phyloP scores from a whole-genome alignment of 2,329 filamentous ascomycete species.

The Trichoderma polysporum region DNA sequence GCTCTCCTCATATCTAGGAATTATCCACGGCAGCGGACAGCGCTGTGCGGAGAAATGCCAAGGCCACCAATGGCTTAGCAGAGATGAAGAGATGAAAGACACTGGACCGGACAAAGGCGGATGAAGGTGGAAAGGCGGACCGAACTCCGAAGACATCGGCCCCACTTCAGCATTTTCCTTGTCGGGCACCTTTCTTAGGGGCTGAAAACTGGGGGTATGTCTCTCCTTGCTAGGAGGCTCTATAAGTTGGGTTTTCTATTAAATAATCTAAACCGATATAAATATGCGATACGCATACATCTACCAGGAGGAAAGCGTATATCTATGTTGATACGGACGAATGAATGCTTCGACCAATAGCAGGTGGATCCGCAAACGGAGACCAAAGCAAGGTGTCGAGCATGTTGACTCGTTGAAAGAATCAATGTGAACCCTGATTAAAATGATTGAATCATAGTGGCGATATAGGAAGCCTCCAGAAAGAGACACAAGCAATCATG shows the following conservation, averaged over 20 bases:
- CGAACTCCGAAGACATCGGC: not conserved
- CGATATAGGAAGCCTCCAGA: not conserved
- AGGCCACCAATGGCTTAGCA: not conserved
- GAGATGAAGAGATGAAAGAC: not conserved
- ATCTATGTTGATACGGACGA: not conserved
- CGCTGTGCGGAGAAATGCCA: not conserved
- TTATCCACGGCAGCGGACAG: not conserved
- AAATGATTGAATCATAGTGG: too few relatives aligned
- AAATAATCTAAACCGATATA: not conserved
- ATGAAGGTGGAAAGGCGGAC: not conserved
- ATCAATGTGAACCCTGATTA: too few relatives aligned
- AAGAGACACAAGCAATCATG: not conserved
- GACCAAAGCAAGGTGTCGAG: not conserved
- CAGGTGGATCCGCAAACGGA: not conserved
- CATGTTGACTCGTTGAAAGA: too few relatives aligned
- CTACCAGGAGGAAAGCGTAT: not conserved
- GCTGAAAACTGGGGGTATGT: not conserved
- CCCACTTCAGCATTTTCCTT: not conserved
- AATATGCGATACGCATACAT: not conserved
- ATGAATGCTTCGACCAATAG: not conserved
- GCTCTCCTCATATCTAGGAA: not conserved
- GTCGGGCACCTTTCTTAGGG: not conserved
- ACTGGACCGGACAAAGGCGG: not conserved
- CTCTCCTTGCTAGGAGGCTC: not conserved
- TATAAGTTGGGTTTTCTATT: not conserved